Evolutionary conservation across 352 stramenopile species (phyloP).

Genomic region (Plasmopara viticola): DNA sequence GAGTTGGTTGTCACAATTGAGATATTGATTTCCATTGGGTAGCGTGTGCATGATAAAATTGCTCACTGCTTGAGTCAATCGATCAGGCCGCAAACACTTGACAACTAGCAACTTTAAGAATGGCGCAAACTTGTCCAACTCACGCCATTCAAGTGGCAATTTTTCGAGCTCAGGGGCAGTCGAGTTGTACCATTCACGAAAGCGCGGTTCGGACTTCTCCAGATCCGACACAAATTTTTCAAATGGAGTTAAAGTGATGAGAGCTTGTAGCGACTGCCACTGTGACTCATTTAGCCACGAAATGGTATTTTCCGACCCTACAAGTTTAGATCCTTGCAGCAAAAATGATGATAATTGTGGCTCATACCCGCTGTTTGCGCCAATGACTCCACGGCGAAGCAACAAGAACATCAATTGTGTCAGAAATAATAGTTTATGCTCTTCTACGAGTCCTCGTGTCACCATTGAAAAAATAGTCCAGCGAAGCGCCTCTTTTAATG

Average conservation of each 20-base stretch:
- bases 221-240: constrained; percentile 83
- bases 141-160: constrained; percentile 87
- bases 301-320: constrained; percentile 66
- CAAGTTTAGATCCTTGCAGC: constrained; percentile 61
- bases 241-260: constrained; percentile 79
- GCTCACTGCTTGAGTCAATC: constrained; percentile 88
- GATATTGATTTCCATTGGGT: constrained; percentile 71
- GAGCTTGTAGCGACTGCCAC: constrained; percentile 75
- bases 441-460: constrained; percentile 86
- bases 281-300: constrained; percentile 81
- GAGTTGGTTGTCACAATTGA: constrained; percentile 86
- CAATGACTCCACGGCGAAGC: constrained; percentile 59
- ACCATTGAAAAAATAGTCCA: constrained; percentile 89
- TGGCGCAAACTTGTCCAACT: constrained; percentile 84
- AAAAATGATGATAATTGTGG: constrained; percentile 75
- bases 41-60: constrained; percentile 89
- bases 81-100: constrained; percentile 90
- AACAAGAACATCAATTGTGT: constrained; percentile 84
- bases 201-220: constrained; percentile 85
- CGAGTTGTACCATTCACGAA: constrained; percentile 90
- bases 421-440: constrained; percentile 88
- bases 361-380: constrained; percentile 60
- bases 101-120: constrained; percentile 94
- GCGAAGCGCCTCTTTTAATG: constrained; percentile 70
- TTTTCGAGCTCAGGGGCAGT: constrained; percentile 83